Percentiles rank a stretch among this genome's conserved stretches.
These are phyloP conservation scores for Pseudogymnoascus sp. DNA, from an alignment of 2,329 filamentous ascomycete genomes.

Conservation along the genomic window DNA sequence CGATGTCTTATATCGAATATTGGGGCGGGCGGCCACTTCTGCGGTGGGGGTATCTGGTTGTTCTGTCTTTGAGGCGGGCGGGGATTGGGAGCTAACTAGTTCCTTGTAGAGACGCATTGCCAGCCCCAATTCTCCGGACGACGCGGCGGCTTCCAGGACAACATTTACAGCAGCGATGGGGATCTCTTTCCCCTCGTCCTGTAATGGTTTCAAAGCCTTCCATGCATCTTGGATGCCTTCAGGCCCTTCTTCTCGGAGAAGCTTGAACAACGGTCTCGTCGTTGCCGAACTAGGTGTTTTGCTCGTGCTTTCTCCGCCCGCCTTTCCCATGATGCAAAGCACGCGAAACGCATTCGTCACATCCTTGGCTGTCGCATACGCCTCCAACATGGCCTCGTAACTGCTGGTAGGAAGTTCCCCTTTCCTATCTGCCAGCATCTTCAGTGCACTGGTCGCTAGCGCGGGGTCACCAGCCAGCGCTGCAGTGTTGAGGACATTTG, in stretches of 20 bases:
- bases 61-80: conserved; percentile 13
- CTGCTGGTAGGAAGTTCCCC: conserved; percentile 58
- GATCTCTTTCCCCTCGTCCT: conserved; percentile 40
- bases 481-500: conserved; percentile 65
- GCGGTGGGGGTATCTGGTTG: too few species aligned
- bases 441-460: conserved; percentile 65
- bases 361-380: conserved; percentile 56
- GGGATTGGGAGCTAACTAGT: conserved; percentile 39
- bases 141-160: conserved; percentile 27
- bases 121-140: conserved; percentile 36
- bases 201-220: conserved; percentile 48
- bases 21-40: neutral
- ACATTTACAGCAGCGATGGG: conserved; percentile 45
- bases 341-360: conserved; percentile 60
- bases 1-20: neutral
- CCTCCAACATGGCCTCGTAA: conserved; percentile 71
- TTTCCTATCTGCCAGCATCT: conserved; percentile 52
- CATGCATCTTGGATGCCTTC: conserved; percentile 46
- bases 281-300: conserved; percentile 44
- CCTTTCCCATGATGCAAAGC: conserved; percentile 65
- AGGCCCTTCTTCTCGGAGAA: conserved; percentile 42
- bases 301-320: conserved; percentile 39
- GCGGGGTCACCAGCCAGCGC: conserved; percentile 58
- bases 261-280: conserved; percentile 54
- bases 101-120: conserved; percentile 56